Base-by-base conservation (phyloP, 169 alveolate species). In the Cryptosporidium bovis region DNA sequence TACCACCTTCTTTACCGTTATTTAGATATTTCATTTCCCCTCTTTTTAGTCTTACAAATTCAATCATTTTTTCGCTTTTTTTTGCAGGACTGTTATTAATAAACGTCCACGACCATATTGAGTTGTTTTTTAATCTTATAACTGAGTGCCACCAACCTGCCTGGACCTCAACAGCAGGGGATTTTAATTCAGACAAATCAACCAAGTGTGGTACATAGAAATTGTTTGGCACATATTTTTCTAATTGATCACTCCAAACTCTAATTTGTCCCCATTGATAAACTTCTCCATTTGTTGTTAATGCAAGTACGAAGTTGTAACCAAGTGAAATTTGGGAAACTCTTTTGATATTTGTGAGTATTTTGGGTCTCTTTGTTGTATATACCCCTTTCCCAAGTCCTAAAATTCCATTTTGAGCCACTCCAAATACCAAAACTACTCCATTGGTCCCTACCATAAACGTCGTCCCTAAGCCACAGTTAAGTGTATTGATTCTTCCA, bases 61-160 rank as follows among this genome's bases (percentile, higher is more conserved):
- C 83, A 5, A 2, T 31, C 31, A 51, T 69, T 66, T 20, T 53
- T n/a, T 53, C 29, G 6, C 33, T 53, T 53, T n/a, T n/a, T n/a
- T 53, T 53, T 5, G 6, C 29, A 6, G 20, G 36, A 18, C 36
- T 2, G 36, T 77, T 62, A 3, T 60, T 16, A 4, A 77, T 53
- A 48, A 77, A 77, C 1, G 87, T 77, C 87, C 87, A 77, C 15
- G 77, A 48, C 71, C 69, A 77, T 44, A 77, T 40, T 10, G 64
- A 34, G 36, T 77, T 77, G 16, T 56, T 34, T 44, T 77, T 77
- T 46, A 77, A 16, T 55, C 87, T 40, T 29, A 77, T 53, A 7
- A 77, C 87, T 7, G 87, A 77, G 40, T 77, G 87, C 87, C 87
- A 77, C 87, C 87, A 77, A 44, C 87, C 87, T 10, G 87, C 20